Evolutionary conservation across 148 eudicot species (phyloP), one percentile per base, ranked within the genome.

Genomic region (Chenopodium berlandieri): DNA sequence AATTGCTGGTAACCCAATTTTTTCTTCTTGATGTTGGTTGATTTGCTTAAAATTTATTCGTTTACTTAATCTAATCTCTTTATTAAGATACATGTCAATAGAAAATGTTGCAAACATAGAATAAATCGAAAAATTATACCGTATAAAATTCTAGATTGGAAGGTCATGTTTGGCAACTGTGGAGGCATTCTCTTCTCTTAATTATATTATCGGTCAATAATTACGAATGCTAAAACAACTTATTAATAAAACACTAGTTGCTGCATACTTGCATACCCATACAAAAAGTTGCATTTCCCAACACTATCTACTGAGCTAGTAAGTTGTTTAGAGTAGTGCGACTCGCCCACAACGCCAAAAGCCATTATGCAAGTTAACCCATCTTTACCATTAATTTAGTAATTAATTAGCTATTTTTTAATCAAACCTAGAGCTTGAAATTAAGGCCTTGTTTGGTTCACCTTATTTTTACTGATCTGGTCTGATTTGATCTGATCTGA

Each of bases 261-360:
- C 5, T 0, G 44, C 44, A 5, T 37, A 5, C 6, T 37, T 14
- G 22, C 22, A 56, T 56, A 56, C 22, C 22, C 62, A 17, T 17
- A 56, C 62, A 14, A 19, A 56, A 56, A 56, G 62, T 62, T 62
- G 25, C 66, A 62, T 2, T 5, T 7, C 66, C 10, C 66, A 62
- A 62, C 66, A 62, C 44, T n/a, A 47, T 20, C 50, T 70, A 58
- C n/a, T 71, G 48, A 47, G 20, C 50, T 70, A 58, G 37, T 71
- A 31, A 52, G 10, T 30, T 32, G 68, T 20, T 62, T 22, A 62
- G 9, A 62, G 66, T 40, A 2, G 31, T 23, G 16, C 70, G 83
- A 81, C 84, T 54, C 75, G 48, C 31, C 67, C 80, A 48, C 19
- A 64, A 78, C 64, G 27, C 81, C 74, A 83, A 83, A 78, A 60